These are phyloP conservation scores for Excoecaria agallocha DNA, from an alignment of 345 rosid genomes.

Conservation along the genomic window DNA sequence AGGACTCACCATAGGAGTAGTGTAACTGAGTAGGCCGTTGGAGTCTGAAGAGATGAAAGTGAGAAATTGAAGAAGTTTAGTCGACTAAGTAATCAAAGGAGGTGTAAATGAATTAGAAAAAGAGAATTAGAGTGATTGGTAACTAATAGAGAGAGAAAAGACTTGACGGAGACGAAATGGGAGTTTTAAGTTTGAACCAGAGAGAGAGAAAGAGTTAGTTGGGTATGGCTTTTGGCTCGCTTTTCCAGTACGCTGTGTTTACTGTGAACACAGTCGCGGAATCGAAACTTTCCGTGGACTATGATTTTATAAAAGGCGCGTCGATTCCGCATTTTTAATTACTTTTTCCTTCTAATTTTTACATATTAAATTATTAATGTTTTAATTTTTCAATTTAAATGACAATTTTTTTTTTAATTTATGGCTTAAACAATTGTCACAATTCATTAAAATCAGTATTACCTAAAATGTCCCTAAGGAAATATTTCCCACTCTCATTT, in stretches of 20 bases:
- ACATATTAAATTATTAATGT: no score
- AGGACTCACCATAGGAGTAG: slow-evolving; percentile 14
- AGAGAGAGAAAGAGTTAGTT: neutral
- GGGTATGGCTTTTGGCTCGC: slow-evolving; percentile 19
- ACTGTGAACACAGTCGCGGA: slow-evolving; percentile 32
- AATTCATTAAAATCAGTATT: no score
- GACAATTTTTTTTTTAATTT: no score
- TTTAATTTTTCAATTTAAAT: no score
- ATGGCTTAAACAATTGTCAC: no score
- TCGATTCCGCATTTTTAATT: slow-evolving; percentile 26
- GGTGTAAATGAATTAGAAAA: neutral
- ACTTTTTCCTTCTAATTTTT: neutral
- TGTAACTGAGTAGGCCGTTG: neutral
- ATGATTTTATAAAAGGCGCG: slow-evolving; percentile 21
- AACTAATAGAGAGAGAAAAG: neutral
- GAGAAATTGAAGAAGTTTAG: neutral
- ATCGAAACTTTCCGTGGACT: slow-evolving; percentile 18
- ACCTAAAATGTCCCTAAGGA: no score
- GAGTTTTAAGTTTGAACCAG: neutral
- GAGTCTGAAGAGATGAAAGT: neutral
- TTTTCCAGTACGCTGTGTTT: slow-evolving; percentile 34
- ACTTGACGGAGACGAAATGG: neutral
- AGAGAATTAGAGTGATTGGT: neutral
- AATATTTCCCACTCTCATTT: no score
- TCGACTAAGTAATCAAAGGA: neutral